A percentile compares a stretch with the other conserved stretches of the same genome.
Evolutionary conservation across 2,329 filamentous ascomycete genomes (phyloP).

Genomic region (Gaeumannomyces tritici): DNA sequence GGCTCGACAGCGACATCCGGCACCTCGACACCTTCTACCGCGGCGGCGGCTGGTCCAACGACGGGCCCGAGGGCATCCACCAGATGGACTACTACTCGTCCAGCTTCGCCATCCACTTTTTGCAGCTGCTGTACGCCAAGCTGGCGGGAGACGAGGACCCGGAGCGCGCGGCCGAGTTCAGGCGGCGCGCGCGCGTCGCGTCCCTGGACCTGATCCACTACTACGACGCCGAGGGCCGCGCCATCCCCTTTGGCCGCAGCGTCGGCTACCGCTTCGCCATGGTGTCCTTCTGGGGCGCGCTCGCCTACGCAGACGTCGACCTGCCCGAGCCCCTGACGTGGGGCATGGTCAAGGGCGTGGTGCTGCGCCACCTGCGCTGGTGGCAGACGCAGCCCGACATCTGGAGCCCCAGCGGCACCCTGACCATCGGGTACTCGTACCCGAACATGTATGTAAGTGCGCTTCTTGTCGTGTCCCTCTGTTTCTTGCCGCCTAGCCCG

Average conservation of each 20-base stretch:
- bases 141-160: slow-evolving; percentile 59
- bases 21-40: slow-evolving; percentile 74
- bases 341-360: slow-evolving; percentile 70
- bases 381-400: slow-evolving; percentile 70
- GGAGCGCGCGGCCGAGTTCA: slow-evolving; percentile 58
- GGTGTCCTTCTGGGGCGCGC: slow-evolving; percentile 73
- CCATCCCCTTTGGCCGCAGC: slow-evolving; percentile 69
- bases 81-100: slow-evolving; percentile 84
- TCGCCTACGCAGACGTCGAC: slow-evolving; percentile 68
- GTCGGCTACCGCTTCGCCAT: slow-evolving; percentile 79
- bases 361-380: slow-evolving; percentile 67
- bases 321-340: slow-evolving; percentile 63
- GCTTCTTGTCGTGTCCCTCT: too few relatives aligned
- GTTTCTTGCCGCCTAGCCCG: slow-evolving; percentile 7
- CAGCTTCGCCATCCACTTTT: slow-evolving; percentile 72
- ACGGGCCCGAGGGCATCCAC: slow-evolving; percentile 68
- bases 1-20: slow-evolving; percentile 65
- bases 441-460: slow-evolving; percentile 61
- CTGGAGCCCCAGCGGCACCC: slow-evolving; percentile 64
- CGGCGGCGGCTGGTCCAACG: slow-evolving; percentile 75
- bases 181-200: slow-evolving; percentile 53
- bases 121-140: slow-evolving; percentile 69
- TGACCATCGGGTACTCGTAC: slow-evolving; percentile 69
- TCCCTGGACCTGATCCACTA: slow-evolving; percentile 68
- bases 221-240: slow-evolving; percentile 61